Base-by-base conservation (phyloP, 768 basidiomycete genomes). In the Kondoa subrosea region DNA sequence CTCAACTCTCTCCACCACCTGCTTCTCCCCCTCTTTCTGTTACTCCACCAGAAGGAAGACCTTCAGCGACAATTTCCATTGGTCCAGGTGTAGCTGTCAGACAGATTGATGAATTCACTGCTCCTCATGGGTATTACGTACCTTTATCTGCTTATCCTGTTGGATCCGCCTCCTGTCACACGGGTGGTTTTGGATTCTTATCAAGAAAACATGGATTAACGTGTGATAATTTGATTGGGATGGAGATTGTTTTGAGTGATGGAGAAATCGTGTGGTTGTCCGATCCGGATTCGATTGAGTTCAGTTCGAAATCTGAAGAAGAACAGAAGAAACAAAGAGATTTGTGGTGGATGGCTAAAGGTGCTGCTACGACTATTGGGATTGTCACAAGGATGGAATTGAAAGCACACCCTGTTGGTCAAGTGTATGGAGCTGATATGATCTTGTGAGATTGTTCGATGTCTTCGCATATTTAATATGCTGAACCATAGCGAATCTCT, bases 391-490 rank as follows among this genome's bases (percentile, higher is more conserved):
- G 91, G n/a, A 92, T 89, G 78, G 87, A 88, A 73, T 88, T 86
- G 3, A 86, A 83, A 74, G 91, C 91, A 25, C 92, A 82, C 77
- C 90, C 90, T 1, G 84, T 92, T 12, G 89, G 90, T 12, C 84
- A 89, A 4, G 89, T 91, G 1, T 95, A 89, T 73, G 89, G 91
- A 12, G 91, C 91, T 1, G 92, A 91, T 75, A 80, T 93, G 57
- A 85, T 95, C 71, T 95, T 90, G 90, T 90, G 72, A 73, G n/a
- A n/a, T n/a, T n/a, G 87, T 31, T 25, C 26, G 25, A 25, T 40
- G 68, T 65, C 57, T 57, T 71, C 27, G 60, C 26, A 8, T 50
- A 21, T 50, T n/a, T n/a, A n/a, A n/a, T n/a, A n/a, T n/a, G n/a
- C n/a, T 8, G 40, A 8, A 50, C 21, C 21, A 50, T 50, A 8